A percentile compares a stretch with the other conserved stretches of the same genome.
These are phyloP conservation scores for Phlyctochytrium planicorne DNA, from an alignment of 192 early-diverging fungal genomes.

Conservation along the genomic window DNA sequence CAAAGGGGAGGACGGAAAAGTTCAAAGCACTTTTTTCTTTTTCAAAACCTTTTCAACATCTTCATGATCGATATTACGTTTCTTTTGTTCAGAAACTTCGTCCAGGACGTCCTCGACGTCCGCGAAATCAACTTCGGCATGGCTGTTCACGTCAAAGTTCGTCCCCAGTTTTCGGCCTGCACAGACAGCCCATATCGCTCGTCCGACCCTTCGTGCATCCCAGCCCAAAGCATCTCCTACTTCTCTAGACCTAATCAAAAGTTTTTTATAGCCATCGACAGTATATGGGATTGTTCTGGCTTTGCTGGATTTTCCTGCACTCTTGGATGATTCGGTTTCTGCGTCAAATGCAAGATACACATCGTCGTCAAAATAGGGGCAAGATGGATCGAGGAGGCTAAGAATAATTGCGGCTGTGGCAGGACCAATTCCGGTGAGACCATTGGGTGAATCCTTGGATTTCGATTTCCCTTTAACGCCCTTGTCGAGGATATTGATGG, in stretches of 20 bases:
- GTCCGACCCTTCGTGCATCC: not conserved
- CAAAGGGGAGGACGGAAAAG: no score
- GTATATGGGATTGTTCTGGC: not conserved
- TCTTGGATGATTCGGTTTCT: not conserved
- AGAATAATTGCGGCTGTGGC: constrained; percentile 6
- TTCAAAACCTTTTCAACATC: no score
- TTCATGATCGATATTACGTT: no score
- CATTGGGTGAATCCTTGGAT: not conserved
- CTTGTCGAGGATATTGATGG: not conserved
- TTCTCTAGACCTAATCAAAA: not conserved
- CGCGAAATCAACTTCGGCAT: not conserved
- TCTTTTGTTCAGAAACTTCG: no score
- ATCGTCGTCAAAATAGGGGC: constrained; percentile 9
- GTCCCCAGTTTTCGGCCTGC: not conserved
- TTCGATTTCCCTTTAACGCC: not conserved
- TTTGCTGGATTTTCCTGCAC: no score
- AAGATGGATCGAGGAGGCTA: not conserved
- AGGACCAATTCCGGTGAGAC: not conserved
- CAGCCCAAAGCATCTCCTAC: not conserved
- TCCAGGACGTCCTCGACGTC: no score
- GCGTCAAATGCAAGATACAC: not conserved
- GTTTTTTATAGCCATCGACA: not conserved
- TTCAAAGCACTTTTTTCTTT: no score
- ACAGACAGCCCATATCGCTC: not conserved
- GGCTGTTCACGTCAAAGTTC: not conserved